These are phyloP conservation scores for Yarrowia divulgata DNA, from an alignment of 805 yeast species.

Conservation along the genomic window DNA sequence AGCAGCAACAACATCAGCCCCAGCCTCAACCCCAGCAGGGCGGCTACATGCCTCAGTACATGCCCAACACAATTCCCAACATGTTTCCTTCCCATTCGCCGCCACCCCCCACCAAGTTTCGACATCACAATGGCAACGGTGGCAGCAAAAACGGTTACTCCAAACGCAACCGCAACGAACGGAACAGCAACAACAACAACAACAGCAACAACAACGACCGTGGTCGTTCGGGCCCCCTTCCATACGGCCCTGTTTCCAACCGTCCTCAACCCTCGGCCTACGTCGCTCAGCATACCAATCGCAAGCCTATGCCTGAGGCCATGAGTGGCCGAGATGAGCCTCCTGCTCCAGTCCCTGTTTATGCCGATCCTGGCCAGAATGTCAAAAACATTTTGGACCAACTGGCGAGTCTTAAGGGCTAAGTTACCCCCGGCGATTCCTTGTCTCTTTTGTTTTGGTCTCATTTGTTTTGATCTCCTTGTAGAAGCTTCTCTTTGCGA, in stretches of 20 bases:
- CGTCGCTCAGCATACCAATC: constrained; percentile 11
- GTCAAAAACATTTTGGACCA: constrained; percentile 34
- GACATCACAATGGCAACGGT: constrained; percentile 23
- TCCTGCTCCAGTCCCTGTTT: neutral
- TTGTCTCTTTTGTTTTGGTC: neutral
- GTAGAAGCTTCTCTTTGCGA: constrained; percentile 15
- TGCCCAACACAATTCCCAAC: constrained; percentile 14
- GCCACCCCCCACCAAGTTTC: constrained; percentile 5
- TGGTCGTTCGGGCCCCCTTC: constrained; percentile 37
- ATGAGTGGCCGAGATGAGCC: constrained; percentile 1
- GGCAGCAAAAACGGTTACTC: constrained; percentile 13
- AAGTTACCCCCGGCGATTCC: neutral
- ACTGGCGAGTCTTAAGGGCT: constrained; percentile 34
- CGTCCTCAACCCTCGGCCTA: constrained; percentile 25
- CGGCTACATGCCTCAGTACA: constrained; percentile 15
- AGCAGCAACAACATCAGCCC: constrained; percentile 21
- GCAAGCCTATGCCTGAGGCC: constrained; percentile 6
- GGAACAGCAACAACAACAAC: constrained; percentile 1
- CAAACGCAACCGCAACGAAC: constrained; percentile 12
- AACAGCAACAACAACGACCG: constrained; percentile 17
- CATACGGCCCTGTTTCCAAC: constrained; percentile 35
- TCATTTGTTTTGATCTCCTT: neutral
- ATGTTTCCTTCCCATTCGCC: neutral
- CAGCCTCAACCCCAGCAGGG: constrained; percentile 1
- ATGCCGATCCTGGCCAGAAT: constrained; percentile 12